Evolutionary conservation across 345 rosid genomes (phyloP).

Genomic region (Excoecaria cochinchinensis): DNA sequence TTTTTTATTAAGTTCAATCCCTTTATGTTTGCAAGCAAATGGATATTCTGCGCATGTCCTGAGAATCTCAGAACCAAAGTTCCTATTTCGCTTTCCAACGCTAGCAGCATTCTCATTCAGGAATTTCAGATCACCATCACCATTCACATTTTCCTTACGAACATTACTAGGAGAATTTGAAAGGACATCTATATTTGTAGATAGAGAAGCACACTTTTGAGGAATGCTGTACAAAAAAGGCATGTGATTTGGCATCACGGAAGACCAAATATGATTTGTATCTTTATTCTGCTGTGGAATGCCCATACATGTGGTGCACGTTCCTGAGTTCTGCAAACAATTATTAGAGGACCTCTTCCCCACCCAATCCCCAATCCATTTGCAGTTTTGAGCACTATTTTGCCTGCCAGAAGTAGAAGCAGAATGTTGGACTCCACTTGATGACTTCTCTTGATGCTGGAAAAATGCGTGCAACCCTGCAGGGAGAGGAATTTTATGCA

Average conservation of each 20-base stretch:
- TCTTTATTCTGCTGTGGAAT: slow-evolving; percentile 48
- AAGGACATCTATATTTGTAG: slow-evolving; percentile 34
- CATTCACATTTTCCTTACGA: slow-evolving; percentile 31
- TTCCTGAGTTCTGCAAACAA: slow-evolving; percentile 32
- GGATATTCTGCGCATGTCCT: slow-evolving; percentile 40
- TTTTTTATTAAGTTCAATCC: slow-evolving; percentile 26
- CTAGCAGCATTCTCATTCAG: slow-evolving; percentile 40
- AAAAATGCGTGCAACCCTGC: slow-evolving; percentile 37
- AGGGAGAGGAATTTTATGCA: slow-evolving; percentile 41
- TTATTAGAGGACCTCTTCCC: slow-evolving; percentile 40
- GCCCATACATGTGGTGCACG: slow-evolving; percentile 48
- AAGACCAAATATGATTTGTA: slow-evolving; percentile 45
- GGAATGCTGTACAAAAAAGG: slow-evolving; percentile 41
- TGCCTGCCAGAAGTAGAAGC: slow-evolving; percentile 37
- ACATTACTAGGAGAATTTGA: slow-evolving; percentile 35
- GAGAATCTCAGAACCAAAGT: slow-evolving; percentile 38
- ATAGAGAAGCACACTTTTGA: slow-evolving; percentile 31
- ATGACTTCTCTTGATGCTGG: slow-evolving; percentile 43
- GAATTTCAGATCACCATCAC: slow-evolving; percentile 32
- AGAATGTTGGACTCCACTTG: slow-evolving; percentile 42
- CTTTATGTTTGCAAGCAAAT: slow-evolving; percentile 50
- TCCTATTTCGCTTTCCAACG: slow-evolving; percentile 48
- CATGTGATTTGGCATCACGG: slow-evolving; percentile 45
- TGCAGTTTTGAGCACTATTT: slow-evolving; percentile 36
- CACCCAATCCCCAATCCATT: slow-evolving; percentile 45